Base-by-base conservation (phyloP, 2,329 filamentous ascomycete genomes). In the Dactylellina parvicollis region DNA sequence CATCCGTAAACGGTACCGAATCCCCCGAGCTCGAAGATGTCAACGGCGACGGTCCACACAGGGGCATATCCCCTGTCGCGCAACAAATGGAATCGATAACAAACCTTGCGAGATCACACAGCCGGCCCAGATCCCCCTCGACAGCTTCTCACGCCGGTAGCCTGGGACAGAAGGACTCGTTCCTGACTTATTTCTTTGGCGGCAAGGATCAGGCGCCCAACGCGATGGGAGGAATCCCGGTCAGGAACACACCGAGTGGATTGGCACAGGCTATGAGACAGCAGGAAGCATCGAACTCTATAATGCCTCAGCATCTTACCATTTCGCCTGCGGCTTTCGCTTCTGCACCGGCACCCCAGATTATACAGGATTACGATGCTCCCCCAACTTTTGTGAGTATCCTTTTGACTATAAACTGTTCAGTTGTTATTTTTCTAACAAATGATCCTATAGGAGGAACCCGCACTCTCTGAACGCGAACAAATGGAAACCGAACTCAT, bases 401-500 rank as follows among this genome's bases (percentile, higher is more conserved):
- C 14, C 9, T 38, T 3, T 16, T 5, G 10, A 12, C 10, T 16
- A 49, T 20, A 20, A 40, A 10, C 16, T 22, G 20, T 20, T 30
- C 16, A 20, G 9, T 62, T 8, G 0, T 30, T 8, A 12, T 18
- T 26, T 9, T n/a, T n/a, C 57, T 71, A 56, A 62, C 32, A 49
- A 10, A 28, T n/a, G n/a, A 46, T 3, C 10, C 28, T 56, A 18
- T 49, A 74, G 70, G 87, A 89, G 74, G 92, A 96, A 79, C 92
- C 92, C 32, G 92, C 92, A 64, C 87, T 99, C 78, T 97, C 93
- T 0, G 95, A 99, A 77, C 91, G 95, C 57, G 95, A 99, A 83
- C 91, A 92, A 46, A 91, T 99, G 84, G 95, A 99, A 83, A 98
- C 95, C 8, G 95, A 99, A 82, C 88, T 99, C 40, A 99, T 99